A percentile compares a stretch with the other conserved stretches of the same genome.
These are phyloP conservation scores for Fonsecaea monophora DNA, from an alignment of 2,329 filamentous ascomycete genomes.

Conservation along the genomic window DNA sequence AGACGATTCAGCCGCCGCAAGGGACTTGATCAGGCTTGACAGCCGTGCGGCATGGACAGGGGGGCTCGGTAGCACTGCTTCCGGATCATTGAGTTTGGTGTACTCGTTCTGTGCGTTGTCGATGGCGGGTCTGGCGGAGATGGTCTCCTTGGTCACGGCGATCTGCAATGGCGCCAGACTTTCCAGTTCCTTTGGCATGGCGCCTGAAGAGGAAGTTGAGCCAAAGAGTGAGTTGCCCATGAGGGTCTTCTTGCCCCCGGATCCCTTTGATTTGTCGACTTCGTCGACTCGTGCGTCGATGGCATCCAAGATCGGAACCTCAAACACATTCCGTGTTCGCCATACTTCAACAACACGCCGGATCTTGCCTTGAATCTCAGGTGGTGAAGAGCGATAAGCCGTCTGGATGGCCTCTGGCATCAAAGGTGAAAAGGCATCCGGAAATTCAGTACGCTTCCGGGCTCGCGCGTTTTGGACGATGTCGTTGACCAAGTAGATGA, in stretches of 20 bases:
- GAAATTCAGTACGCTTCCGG: conserved; percentile 88
- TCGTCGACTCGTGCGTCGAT: conserved; percentile 81
- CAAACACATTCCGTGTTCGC: conserved; percentile 86
- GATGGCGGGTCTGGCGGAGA: conserved; percentile 70
- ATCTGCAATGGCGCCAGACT: conserved; percentile 77
- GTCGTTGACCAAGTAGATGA: conserved; percentile 96
- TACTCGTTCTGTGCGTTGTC: conserved; percentile 80
- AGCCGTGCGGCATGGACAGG: conserved; percentile 91
- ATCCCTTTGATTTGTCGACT: conserved; percentile 61
- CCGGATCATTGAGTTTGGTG: conserved; percentile 78
- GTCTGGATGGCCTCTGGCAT: conserved; percentile 86
- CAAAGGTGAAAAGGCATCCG: conserved; percentile 86
- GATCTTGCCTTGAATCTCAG: conserved; percentile 86
- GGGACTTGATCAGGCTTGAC: conserved; percentile 84
- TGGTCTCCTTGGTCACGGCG: conserved; percentile 73
- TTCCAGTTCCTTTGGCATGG: conserved; percentile 76
- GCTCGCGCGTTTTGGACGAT: conserved; percentile 96
- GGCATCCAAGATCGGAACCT: conserved; percentile 75
- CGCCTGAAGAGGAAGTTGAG: conserved; percentile 57
- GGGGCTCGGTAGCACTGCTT: conserved; percentile 72
- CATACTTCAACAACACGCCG: conserved; percentile 92
- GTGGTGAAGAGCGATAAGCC: conserved; percentile 88
- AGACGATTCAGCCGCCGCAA: conserved; percentile 86
- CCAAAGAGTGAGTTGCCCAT: conserved; percentile 73
- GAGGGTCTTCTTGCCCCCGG: conserved; percentile 54